Evolutionary conservation across 306 rosid species (phyloP), one percentile per base, ranked within the genome.

Genomic region (Castanea mollissima): DNA sequence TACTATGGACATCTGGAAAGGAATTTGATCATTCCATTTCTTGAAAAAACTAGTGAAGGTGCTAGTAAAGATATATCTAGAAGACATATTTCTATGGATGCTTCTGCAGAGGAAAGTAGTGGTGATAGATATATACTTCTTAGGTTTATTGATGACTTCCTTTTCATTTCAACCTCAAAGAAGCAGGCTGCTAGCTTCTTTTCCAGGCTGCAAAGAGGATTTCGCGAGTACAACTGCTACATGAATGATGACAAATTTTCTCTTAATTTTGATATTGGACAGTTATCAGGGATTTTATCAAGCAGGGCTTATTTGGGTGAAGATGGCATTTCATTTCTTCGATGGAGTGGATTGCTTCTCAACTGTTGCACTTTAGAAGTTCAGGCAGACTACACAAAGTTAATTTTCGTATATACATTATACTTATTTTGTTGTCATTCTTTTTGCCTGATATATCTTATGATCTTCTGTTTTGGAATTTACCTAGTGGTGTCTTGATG

Each of bases 271-370:
- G 88, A 90, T 80, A 75, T 80, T 25, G 85, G 81, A 57, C 83
- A 79, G 68, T 71, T 78, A 65, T 72, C 86, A 11, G 73, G 84
- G 31, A 44, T 65, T 62, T 76, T 80, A 54, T 85, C 86, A 55
- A 90, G 81, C 55, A 87, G 90, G 86, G 82, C 83, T 58, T 85
- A 56, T 55, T 80, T 62, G 77, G 85, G 93, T 56, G 86, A 86
- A 70, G 90, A 90, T 65, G 87, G 89, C 74, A 55, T 78, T 79
- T 88, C 94, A 81, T 91, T 92, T 79, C 85, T 94, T 76, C 86
- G 79, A 69, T 92, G 97, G 97, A 90, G 95, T 88, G 99, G 99
- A 74, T 87, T 94, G 87, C 97, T 92, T 67, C 86, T 94, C 81
- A 92, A 94, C 79, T 93, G 91, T 75, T 54, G 83, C 46, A 38